These are phyloP conservation scores for Datisca glomerata DNA, from an alignment of 306 rosid species.

Conservation along the genomic window DNA sequence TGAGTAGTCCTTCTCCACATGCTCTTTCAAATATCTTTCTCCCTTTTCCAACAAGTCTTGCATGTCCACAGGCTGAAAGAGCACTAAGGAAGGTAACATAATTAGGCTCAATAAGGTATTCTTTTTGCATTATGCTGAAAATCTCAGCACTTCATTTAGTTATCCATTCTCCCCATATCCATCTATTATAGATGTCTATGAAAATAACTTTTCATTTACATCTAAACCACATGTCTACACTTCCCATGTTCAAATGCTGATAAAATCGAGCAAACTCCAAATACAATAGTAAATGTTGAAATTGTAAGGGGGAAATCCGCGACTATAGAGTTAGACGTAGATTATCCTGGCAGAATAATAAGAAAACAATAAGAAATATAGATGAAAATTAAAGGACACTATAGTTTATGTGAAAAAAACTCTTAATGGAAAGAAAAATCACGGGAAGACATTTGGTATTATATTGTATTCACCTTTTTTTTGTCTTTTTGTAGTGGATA, in stretches of 20 bases:
- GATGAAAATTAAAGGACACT: no score
- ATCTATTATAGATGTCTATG: conserved; percentile 95
- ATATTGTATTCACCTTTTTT: no score
- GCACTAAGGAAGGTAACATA: conserved; percentile 71
- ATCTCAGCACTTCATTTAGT: conserved; percentile 62
- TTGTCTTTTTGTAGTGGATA: no score
- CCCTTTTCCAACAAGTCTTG: conserved; percentile 68
- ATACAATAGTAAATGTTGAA: conserved; percentile 75
- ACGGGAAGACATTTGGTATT: no score
- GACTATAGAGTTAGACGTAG: no score
- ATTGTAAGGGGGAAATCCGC: conserved; percentile 54
- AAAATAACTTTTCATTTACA: conserved; percentile 63
- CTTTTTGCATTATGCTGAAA: conserved; percentile 39
- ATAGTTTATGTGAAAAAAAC: no score
- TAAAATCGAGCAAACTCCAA: conserved; percentile 75
- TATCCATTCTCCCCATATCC: conserved; percentile 85
- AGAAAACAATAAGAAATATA: no score
- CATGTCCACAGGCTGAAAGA: conserved; percentile 79
- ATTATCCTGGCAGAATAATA: no score
- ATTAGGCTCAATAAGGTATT: conserved; percentile 38
- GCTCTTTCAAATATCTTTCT: conserved; percentile 51
- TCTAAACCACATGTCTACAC: conserved; percentile 87
- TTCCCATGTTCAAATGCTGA: conserved; percentile 62
- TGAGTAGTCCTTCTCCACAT: conserved; percentile 45
- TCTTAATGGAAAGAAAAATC: no score